Base-by-base conservation (phyloP, 352 stramenopile species). In the Pythium chondricola region DNA sequence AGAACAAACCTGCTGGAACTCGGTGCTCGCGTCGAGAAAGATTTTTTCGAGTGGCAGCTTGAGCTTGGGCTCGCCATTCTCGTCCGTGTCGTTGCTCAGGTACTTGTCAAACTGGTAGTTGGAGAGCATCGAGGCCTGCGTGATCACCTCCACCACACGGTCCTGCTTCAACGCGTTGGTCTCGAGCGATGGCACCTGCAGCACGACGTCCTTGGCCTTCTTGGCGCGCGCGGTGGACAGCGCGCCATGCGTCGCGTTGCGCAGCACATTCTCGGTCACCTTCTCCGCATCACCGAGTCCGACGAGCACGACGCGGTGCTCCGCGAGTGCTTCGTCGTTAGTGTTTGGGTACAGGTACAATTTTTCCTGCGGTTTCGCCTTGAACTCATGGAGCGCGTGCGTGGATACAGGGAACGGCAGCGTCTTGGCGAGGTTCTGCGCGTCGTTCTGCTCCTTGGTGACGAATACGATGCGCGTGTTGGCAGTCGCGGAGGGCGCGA, bases 71-170 rank as follows among this genome's bases (percentile, higher is more conserved):
- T 88, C 73, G 52, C 73, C 79, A 24, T 83, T 51, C 4, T 67
- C 61, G 52, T 85, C 62, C 52, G 69, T 81, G 32, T 64, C 61
- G 26, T 67, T 58, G 43, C 57, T 86, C 44, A 89, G 50, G 58
- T 93, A 89, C 63, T 83, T 69, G 61, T 93, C 77, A 36, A 93
- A 93, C 60, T 88, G 77, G 58, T 93, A 93, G 63, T 91, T 93
- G 36, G 79, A 91, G 25, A 93, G 63, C 55, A 91, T 82, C 17
- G 75, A 85, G 2, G 82, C 71, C 68, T 92, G 77, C 27, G 75
- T 69, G 32, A 93, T 8, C 31, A 91, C 53, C 51, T 91, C 71
- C 22, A 86, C 76, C 25, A 91, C 65, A 20, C 71, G 79, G 16
- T 24, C 22, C 4, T 61, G 43, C 13, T 68, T 29, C 17, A 88